Percentiles rank a stretch among this genome's conserved stretches.
Conservation (phyloP, 768 basidiomycete species). For the Russula compacta region DNA sequence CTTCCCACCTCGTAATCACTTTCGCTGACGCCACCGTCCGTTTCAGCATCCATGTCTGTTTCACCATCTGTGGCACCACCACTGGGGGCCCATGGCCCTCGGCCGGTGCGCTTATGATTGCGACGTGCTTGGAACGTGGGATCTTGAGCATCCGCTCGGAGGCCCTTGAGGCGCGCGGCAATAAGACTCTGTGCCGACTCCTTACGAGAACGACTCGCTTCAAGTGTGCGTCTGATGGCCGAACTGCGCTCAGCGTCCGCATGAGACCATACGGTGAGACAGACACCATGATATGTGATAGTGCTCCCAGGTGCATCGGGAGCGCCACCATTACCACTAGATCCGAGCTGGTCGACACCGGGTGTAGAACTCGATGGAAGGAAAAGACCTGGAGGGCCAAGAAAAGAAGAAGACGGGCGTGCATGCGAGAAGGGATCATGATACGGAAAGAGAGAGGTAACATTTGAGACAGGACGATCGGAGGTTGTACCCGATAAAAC, state of each 20-base stretch:
- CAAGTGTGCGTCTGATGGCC: slow-evolving; percentile 77
- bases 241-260: slow-evolving; percentile 81
- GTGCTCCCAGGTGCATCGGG: slow-evolving; percentile 31
- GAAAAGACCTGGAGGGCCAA: slow-evolving; percentile 66
- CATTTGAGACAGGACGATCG: slow-evolving; percentile 43
- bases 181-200: slow-evolving; percentile 71
- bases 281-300: slow-evolving; percentile 82
- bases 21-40: slow-evolving; percentile 72
- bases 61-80: slow-evolving; percentile 51
- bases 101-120: slow-evolving; percentile 46
- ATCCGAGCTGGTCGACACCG: slow-evolving; percentile 19
- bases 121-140: slow-evolving; percentile 50
- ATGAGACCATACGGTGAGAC: slow-evolving; percentile 92
- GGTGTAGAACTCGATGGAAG: slow-evolving; percentile 24
- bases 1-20: slow-evolving; percentile 82
- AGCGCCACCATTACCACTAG: neutral
- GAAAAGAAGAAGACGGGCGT: slow-evolving; percentile 69
- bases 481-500: slow-evolving; percentile 49
- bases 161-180: slow-evolving; percentile 54
- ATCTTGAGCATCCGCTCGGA: slow-evolving; percentile 48
- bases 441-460: slow-evolving; percentile 68
- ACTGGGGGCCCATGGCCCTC: slow-evolving; percentile 60
- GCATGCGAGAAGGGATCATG: slow-evolving; percentile 63
- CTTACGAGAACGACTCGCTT: slow-evolving; percentile 68
- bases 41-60: slow-evolving; percentile 60